phyloP scores from a whole-genome alignment of 2,329 filamentous ascomycete genomes.

The Alternaria hordeiaustralica region DNA sequence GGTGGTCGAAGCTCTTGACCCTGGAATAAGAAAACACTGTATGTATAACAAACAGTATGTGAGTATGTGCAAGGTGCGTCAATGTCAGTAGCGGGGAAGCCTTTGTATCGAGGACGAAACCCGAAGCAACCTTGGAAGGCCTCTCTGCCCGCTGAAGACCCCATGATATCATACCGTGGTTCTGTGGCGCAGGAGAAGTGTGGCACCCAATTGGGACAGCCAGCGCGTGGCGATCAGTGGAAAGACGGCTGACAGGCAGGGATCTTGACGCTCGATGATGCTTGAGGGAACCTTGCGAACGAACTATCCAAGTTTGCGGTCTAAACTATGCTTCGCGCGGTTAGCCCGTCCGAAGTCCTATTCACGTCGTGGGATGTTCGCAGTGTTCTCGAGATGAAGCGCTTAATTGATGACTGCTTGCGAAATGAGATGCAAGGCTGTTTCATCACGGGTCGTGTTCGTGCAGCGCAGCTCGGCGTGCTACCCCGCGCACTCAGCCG shows the following conservation, averaged over 20 bases:
- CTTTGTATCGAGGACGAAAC: constrained; percentile 9
- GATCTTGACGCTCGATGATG: constrained; percentile 27
- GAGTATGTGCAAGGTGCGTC: constrained; percentile 1
- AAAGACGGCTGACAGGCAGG: constrained; percentile 27
- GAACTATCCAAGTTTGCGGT: constrained; percentile 12
- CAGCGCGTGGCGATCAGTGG: constrained; percentile 17
- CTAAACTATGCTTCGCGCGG: constrained; percentile 1
- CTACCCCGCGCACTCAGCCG: constrained; percentile 3
- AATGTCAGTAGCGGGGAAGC: constrained; percentile 1
- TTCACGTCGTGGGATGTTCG: neutral
- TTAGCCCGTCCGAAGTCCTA: neutral
- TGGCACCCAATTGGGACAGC: constrained; percentile 28
- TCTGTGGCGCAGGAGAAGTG: constrained; percentile 30
- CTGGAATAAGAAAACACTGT: neutral
- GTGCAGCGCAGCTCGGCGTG: neutral
- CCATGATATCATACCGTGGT: constrained; percentile 35
- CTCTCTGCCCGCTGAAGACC: constrained; percentile 8
- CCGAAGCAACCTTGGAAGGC: constrained; percentile 19
- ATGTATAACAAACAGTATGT: neutral
- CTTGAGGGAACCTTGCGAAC: constrained; percentile 16
- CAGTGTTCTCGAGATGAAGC: neutral
- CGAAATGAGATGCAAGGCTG: neutral
- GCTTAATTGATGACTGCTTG: neutral
- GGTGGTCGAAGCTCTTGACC: neutral
- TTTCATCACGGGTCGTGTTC: neutral